phyloP scores from a whole-genome alignment of 257 asterid genomes.

The Euphrasia confusa region DNA sequence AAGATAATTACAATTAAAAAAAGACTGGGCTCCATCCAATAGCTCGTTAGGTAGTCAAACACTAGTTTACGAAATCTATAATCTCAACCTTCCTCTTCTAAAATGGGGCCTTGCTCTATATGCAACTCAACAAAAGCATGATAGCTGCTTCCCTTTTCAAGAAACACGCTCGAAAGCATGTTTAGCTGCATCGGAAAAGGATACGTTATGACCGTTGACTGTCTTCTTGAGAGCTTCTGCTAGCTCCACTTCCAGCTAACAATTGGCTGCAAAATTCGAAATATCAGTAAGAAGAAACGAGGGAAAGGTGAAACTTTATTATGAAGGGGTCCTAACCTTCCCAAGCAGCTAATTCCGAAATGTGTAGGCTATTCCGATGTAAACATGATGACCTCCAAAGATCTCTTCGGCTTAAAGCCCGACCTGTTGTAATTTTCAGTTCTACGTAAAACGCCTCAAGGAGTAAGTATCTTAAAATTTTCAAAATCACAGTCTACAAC shows the following conservation, averaged over 20 bases:
- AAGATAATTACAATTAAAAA: too few species aligned
- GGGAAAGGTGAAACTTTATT: too few species aligned
- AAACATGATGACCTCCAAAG: conserved; percentile 91
- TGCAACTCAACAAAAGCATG: conserved; percentile 79
- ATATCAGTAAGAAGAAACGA: background rate
- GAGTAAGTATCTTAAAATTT: background rate
- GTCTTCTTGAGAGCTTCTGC: conserved; percentile 53
- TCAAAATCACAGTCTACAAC: background rate
- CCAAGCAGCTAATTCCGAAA: conserved; percentile 92
- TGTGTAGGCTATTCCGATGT: conserved; percentile 99
- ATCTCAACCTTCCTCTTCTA: conserved; percentile 82
- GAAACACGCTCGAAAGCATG: conserved; percentile 62
- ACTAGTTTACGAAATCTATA: too few species aligned
- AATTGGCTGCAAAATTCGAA: conserved; percentile 64
- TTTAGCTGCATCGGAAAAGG: conserved; percentile 72
- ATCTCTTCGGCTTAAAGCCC: conserved; percentile 81
- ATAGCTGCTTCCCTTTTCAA: conserved; percentile 59
- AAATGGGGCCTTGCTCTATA: conserved; percentile 96
- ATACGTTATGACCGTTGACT: conserved; percentile 53
- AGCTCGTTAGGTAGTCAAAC: too few species aligned
- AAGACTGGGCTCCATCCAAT: background rate
- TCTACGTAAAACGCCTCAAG: conserved; percentile 13
- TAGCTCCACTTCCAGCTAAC: conserved; percentile 77
- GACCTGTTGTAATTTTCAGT: conserved; percentile 38
- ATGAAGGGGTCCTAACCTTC: conserved; percentile 51